These are phyloP conservation scores for Penicillium sp. DNA, from an alignment of 2,329 filamentous ascomycete species.

Conservation along the genomic window DNA sequence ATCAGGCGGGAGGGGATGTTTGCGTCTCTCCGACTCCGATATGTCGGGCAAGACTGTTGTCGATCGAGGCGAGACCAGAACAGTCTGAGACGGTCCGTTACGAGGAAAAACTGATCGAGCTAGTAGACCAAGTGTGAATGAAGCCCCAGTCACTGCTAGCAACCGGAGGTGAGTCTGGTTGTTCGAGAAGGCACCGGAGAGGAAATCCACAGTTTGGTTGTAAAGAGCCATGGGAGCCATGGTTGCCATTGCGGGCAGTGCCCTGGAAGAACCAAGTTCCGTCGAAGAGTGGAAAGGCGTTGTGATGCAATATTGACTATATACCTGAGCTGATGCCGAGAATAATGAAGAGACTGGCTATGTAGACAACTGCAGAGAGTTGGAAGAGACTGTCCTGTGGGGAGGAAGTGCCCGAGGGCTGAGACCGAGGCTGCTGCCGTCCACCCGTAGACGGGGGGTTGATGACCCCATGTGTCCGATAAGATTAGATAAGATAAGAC, in stretches of 20 bases:
- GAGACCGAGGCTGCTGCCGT: background rate
- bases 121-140: conserved; percentile 33
- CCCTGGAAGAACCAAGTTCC: background rate
- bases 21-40: conserved; percentile 35
- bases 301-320: background rate
- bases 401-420: background rate
- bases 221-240: conserved; percentile 39
- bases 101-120: conserved; percentile 27
- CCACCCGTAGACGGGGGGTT: no score
- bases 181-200: conserved; percentile 32
- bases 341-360: background rate
- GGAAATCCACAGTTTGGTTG: conserved; percentile 31
- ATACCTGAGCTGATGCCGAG: no score
- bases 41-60: conserved; percentile 32
- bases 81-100: conserved; percentile 6
- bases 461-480: background rate
- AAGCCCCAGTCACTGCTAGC: conserved; percentile 34
- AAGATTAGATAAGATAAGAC: conserved; percentile 2
- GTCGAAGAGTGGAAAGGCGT: background rate
- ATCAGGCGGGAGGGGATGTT: conserved; percentile 65
- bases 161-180: conserved; percentile 30
- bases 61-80: conserved; percentile 37
- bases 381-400: background rate
- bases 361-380: background rate
- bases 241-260: conserved; percentile 7